Base-by-base conservation (phyloP, 768 basidiomycete genomes). In the Psilocybe sp. region DNA sequence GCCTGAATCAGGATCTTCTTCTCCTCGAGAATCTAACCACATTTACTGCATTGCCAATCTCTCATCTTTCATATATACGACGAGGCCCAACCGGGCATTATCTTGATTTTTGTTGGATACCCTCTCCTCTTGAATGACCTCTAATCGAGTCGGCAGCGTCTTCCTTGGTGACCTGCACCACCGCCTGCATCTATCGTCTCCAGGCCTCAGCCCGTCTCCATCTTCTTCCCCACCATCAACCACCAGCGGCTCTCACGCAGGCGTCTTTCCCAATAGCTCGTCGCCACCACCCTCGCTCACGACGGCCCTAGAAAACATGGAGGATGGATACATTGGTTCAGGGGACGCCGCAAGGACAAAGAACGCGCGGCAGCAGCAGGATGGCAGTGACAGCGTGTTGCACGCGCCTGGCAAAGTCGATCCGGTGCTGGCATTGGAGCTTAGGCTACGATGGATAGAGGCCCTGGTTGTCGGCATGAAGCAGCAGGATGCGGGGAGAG, bases 371-470 rank as follows among this genome's bases (percentile, higher is more conserved):
- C 43, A 46, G 32, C 23, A 33, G 15, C 36, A 50, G 40, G 18
- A 50, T 37, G 44, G 46, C 45, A 53, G 47, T 41, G 46, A 35
- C 7, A 48, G 46, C 14, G 23, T 52, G 33, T 50, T 47, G 16
- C 57, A 53, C 23, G 50, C 40, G 4, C 57, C 61, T 14, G 58
- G 51, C 15, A 61, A 71, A 18, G 83, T 92, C 40, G 80, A 86
- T 32, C 85, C 91, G 4, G 66, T 66, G 0, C 70, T 89, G 12
- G 85, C 91, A 2, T 69, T 93, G 10, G 85, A 92, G 57, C 70
- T 93, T 16, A 79, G 91, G 1, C 63, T 92, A 33, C 74, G 87
- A 49, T 90, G 88, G 87, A 71, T 93, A 1, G 91, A 92, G 62
- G 87, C 88, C 14, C 70, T 93, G 44, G 69, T 92, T 2, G 64